Evolutionary conservation across 208 protist genomes (phyloP), one percentile per base, ranked within the genome.

Genomic region (Leishmania mexicana): DNA sequence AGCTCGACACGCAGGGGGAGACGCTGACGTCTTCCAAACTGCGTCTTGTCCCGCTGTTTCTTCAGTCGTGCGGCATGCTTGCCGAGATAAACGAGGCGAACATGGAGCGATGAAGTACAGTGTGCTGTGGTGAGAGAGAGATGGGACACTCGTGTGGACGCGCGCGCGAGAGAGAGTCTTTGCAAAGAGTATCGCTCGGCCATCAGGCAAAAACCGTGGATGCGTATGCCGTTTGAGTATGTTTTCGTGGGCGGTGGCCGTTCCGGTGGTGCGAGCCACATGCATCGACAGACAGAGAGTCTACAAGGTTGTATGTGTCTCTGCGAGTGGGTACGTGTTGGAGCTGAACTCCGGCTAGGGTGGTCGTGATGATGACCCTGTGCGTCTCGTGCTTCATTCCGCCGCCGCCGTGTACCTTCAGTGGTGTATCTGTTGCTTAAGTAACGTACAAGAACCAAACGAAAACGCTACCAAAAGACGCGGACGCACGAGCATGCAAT

Each of bases 61-160:
- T 94, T 21, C 78, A 92, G 35, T 79, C 88, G 31, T 87, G 92
- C 64, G 74, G 83, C 7, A 54, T 96, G 75, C 81, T 96, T 10
- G 88, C 84, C 13, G 83, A 90, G 45, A 80, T 92, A 6, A 81
- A 83, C 28, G 80, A 85, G n/a, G 82, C 81, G 42, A 45, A 75
- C 4, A 47, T 58, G 13, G 62, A 38, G 47, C 81, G 70, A 51
- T 51, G 40, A 35, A 24, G 24, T 13, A 15, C 38, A 3, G 24
- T 31, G 8, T 6, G 11, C 51, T 3, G 35, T 11, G 24, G 6
- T 42, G 47, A 67, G 6, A 10, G 28, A 31, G 28, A 31, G 40
- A 53, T 13, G 49, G 28, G 11, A 11, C 15, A 42, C 31, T 35
- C 62, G 3, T 68, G 21, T 68, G 51, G 8, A 21, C 58, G 11